These are phyloP conservation scores for Exophiala xenobiotica DNA, from an alignment of 2,329 filamentous ascomycete genomes.

Conservation along the genomic window DNA sequence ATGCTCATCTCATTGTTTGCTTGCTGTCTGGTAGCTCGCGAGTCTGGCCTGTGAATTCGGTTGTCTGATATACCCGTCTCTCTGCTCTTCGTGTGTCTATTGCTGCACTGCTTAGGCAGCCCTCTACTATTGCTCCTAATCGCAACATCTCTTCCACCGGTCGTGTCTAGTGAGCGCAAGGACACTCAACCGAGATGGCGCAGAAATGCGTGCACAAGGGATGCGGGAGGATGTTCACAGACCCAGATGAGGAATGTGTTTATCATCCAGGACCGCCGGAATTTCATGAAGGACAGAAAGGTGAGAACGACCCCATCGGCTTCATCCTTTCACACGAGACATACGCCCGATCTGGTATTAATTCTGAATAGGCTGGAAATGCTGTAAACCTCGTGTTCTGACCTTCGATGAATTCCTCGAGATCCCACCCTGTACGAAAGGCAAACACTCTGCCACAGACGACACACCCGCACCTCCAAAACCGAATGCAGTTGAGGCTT, in stretches of 20 bases:
- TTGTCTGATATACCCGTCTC: neutral
- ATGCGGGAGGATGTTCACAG: conserved; percentile 83
- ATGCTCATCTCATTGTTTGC: neutral
- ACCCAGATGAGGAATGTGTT: conserved; percentile 77
- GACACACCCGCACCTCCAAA: conserved; percentile 54
- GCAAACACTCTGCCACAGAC: conserved; percentile 88
- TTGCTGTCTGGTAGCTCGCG: neutral
- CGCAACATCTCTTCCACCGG: too few species aligned
- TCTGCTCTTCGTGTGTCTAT: too few species aligned
- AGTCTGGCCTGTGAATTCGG: neutral
- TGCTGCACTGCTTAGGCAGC: too few species aligned
- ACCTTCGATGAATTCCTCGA: conserved; percentile 97
- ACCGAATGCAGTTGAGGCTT: conserved; percentile 23
- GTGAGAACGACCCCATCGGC: too few species aligned
- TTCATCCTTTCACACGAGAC: too few species aligned
- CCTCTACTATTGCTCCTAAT: too few species aligned
- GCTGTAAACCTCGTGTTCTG: conserved; percentile 93
- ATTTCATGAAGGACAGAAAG: conserved; percentile 98
- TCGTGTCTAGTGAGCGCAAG: neutral
- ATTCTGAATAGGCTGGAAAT: conserved; percentile 89
- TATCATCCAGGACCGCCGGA: conserved; percentile 93
- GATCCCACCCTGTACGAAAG: conserved; percentile 88
- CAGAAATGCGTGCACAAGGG: conserved; percentile 92
- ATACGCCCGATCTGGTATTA: too few species aligned
- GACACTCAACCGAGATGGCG: conserved; percentile 15